Conservation (phyloP, 768 basidiomycete species). For the Ramaria sp. region DNA sequence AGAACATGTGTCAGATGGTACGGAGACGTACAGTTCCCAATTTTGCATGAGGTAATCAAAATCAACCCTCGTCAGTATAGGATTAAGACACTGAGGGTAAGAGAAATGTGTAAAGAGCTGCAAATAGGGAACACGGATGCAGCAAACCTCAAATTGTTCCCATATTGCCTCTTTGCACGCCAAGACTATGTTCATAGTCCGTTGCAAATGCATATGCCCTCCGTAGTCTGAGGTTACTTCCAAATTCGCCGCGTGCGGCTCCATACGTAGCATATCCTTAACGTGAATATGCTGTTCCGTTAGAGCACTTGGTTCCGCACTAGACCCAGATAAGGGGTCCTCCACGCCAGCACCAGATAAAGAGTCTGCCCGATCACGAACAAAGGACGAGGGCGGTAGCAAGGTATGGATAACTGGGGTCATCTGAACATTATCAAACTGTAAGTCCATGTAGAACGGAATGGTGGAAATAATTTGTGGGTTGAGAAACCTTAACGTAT, state of each 20-base stretch:
- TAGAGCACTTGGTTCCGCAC: not conserved
- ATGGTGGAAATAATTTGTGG: constrained; percentile 24
- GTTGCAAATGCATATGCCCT: constrained; percentile 57
- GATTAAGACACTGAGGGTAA: constrained; percentile 19
- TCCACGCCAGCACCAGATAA: not conserved
- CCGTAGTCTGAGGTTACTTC: constrained; percentile 12
- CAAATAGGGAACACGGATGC: constrained; percentile 19
- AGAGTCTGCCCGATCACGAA: not conserved
- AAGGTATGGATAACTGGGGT: constrained; percentile 38
- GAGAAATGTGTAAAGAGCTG: constrained; percentile 18
- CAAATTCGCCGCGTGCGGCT: not conserved
- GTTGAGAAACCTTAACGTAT: not conserved
- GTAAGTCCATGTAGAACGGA: constrained; percentile 53
- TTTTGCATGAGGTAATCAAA: constrained; percentile 60
- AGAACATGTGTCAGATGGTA: constrained; percentile 6
- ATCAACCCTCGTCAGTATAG: constrained; percentile 36
- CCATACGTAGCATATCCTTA: not conserved
- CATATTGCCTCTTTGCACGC: constrained; percentile 66
- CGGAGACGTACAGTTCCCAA: constrained; percentile 51
- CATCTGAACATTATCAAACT: constrained; percentile 43
- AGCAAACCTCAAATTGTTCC: constrained; percentile 39
- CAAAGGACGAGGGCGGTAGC: constrained; percentile 42
- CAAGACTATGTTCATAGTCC: constrained; percentile 41
- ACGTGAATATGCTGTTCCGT: not conserved
- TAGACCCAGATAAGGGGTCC: not conserved